phyloP scores from a whole-genome alignment of 768 basidiomycete genomes.

The Antrodiella citrinella region DNA sequence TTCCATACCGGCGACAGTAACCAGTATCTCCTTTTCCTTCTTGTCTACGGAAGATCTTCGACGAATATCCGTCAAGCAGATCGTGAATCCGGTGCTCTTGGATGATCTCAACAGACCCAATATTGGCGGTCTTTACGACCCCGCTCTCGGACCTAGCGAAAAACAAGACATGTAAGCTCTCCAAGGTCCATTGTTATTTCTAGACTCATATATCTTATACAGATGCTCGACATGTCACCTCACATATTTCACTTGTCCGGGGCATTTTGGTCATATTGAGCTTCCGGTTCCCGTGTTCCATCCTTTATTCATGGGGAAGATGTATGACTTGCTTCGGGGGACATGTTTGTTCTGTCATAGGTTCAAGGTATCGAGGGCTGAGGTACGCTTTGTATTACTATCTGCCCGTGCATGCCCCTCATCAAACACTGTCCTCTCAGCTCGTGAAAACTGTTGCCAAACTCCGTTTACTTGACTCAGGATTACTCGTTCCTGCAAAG shows the following conservation, averaged over 20 bases:
- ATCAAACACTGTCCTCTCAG: slow-evolving; percentile 29
- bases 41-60: slow-evolving; percentile 82
- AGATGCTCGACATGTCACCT: slow-evolving; percentile 93
- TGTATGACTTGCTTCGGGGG: slow-evolving; percentile 79
- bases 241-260: slow-evolving; percentile 91
- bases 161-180: slow-evolving; percentile 79
- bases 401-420: no score
- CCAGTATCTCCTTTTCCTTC: slow-evolving; percentile 88
- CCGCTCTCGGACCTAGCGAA: slow-evolving; percentile 85
- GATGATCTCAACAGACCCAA: slow-evolving; percentile 93
- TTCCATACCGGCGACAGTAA: slow-evolving; percentile 78
- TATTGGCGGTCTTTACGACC: slow-evolving; percentile 89
- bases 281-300: slow-evolving; percentile 94
- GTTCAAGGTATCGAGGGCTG: slow-evolving; percentile 73
- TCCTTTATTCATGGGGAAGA: slow-evolving; percentile 89
- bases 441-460: slow-evolving; percentile 80
- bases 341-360: slow-evolving; percentile 92
- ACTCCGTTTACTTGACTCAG: slow-evolving; percentile 81
- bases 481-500: slow-evolving; percentile 76
- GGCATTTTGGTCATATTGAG: slow-evolving; percentile 97
- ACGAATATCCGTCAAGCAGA: slow-evolving; percentile 95
- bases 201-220: slow-evolving; percentile 5
- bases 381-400: slow-evolving; percentile 55
- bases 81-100: slow-evolving; percentile 85
- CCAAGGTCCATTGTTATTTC: slow-evolving; percentile 5